A percentile compares a stretch with the other conserved stretches of the same genome.
Evolutionary conservation across 2,329 filamentous ascomycete species (phyloP).

Genomic region (Plectosphaerella plurivora): DNA sequence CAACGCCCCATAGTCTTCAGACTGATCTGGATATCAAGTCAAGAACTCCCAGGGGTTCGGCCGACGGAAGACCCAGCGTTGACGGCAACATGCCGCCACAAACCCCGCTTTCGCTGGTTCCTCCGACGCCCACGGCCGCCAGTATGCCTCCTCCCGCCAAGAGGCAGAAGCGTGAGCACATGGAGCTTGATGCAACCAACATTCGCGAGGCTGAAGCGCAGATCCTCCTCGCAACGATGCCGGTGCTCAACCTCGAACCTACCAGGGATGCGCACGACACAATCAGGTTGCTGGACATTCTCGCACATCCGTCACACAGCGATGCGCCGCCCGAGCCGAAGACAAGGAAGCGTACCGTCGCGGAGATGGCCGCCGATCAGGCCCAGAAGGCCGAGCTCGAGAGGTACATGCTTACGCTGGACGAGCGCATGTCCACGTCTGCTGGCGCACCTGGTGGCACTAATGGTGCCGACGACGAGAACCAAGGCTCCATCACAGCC

Average conservation of each 20-base stretch:
- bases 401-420: conserved; percentile 86
- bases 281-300: conserved; percentile 64
- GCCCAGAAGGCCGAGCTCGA: conserved; percentile 85
- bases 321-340: conserved; percentile 78
- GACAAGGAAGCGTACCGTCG: conserved; percentile 86
- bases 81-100: conserved; percentile 56
- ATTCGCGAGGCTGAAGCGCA: conserved; percentile 72
- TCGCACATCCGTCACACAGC: conserved; percentile 74
- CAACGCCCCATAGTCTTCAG: conserved; percentile 71
- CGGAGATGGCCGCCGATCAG: conserved; percentile 92
- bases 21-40: conserved; percentile 74
- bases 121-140: conserved; percentile 57
- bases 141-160: conserved; percentile 60
- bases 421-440: conserved; percentile 70
- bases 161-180: conserved; percentile 64
- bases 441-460: conserved; percentile 50
- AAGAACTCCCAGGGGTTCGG: conserved; percentile 56
- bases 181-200: conserved; percentile 72
- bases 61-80: conserved; percentile 24
- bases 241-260: conserved; percentile 73
- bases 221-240: conserved; percentile 67
- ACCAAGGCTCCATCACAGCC: conserved; percentile 63
- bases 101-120: conserved; percentile 58
- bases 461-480: conserved; percentile 66
- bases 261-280: conserved; percentile 65